Evolutionary conservation across 2,329 filamentous ascomycete genomes (phyloP).

Genomic region (Pseudocercospora fuligena): DNA sequence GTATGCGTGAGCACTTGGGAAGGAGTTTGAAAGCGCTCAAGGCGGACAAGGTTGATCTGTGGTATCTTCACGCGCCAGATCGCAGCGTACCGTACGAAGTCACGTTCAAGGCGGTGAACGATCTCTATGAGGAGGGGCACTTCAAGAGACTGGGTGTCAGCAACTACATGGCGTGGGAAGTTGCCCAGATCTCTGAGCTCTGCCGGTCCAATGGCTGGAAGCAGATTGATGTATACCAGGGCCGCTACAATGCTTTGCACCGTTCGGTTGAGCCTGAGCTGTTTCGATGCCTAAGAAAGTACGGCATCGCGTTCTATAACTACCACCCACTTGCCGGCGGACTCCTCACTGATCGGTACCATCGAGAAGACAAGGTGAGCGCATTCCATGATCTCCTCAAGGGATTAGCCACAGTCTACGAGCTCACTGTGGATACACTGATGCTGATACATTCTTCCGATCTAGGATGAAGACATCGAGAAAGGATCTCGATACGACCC

Average conservation of each 20-base stretch:
- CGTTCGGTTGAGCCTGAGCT: conserved; percentile 49
- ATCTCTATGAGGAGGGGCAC: conserved; percentile 50
- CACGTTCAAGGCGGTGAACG: conserved; percentile 42
- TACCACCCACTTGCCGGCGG: conserved; percentile 54
- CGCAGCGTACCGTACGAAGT: no score
- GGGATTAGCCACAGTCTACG: no score
- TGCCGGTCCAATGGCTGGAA: conserved; percentile 49
- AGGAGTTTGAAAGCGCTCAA: no score
- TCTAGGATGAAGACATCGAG: conserved; percentile 37
- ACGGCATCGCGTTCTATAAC: conserved; percentile 46
- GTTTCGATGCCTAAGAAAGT: conserved; percentile 37
- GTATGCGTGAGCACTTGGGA: no score
- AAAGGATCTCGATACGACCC: conserved; percentile 47
- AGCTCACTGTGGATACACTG: no score
- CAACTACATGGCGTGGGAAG: conserved; percentile 55
- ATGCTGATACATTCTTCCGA: not conserved
- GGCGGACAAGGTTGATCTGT: no score
- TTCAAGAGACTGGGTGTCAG: conserved; percentile 52
- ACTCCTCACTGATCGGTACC: conserved; percentile 50
- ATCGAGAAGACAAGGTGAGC: conserved; percentile 39
- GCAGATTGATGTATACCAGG: conserved; percentile 53
- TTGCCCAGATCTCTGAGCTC: conserved; percentile 54
- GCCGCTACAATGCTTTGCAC: conserved; percentile 48
- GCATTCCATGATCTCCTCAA: not conserved
- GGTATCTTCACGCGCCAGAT: no score